Evolutionary conservation across 139 green algal genomes (phyloP), one percentile per base, ranked within the genome.

Genomic region (Chlamydomonas sphaeroides): DNA sequence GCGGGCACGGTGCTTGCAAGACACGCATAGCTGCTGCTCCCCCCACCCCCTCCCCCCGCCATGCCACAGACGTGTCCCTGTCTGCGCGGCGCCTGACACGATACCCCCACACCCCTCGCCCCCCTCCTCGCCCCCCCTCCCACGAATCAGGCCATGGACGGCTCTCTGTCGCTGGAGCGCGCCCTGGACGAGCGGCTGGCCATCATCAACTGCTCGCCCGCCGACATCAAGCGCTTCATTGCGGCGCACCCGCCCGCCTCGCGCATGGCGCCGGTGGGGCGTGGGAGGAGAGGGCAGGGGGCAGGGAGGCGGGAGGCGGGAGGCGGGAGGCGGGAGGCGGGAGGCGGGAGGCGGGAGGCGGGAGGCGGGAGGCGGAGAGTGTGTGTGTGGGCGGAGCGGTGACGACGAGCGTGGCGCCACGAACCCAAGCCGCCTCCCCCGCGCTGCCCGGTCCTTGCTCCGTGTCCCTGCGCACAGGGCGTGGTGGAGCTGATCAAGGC

Each of bases 61-160:
- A 51, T 21, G 45, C 45, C 45, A 10, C 45, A 51, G 45, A 8
- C 45, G 45, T 51, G 45, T 51, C 45, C 10, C 10, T 20, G 45
- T 8, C 8, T 51, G n/a, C n/a, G n/a, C n/a, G n/a, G n/a, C n/a
- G n/a, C n/a, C n/a, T n/a, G n/a, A n/a, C n/a, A n/a, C n/a, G n/a
- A n/a, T n/a, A n/a, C n/a, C n/a, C n/a, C 14, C 18, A 61, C 17
- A 25, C 51, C 14, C 51, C 56, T 28, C 56, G 5, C 23, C 23
- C 25, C 66, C 25, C 5, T 30, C 65, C 35, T 48, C 8, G 26
- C 63, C 63, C 7, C 30, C 61, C 35, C 28, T 1, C 48, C 49
- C 20, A 53, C 3, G 35, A 48, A 14, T 48, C 88, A 93, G 89
- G 91, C 91, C 42, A 95, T 94, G 92, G 93, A 96, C 57, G 92